Conservation (phyloP, 2,329 filamentous ascomycete genomes). For the Aspergillus hortae region DNA sequence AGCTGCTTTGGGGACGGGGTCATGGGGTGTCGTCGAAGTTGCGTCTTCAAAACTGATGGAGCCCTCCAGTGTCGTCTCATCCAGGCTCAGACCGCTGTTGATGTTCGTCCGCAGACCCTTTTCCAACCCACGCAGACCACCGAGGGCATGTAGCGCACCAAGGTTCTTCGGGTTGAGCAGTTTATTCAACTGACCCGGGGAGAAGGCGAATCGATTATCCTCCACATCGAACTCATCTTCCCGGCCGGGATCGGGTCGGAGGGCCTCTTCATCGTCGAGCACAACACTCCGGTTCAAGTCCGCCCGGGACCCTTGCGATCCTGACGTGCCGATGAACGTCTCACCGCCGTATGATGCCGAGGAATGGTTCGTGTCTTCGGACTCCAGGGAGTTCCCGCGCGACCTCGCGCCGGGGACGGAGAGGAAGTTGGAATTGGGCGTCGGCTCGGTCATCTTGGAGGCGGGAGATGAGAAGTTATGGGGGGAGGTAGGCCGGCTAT, state of each 20-base stretch:
- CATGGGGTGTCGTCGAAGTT: slow-evolving; percentile 21
- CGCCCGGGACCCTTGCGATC: slow-evolving; percentile 40
- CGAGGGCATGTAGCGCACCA: slow-evolving; percentile 69
- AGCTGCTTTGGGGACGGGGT: slow-evolving; percentile 26
- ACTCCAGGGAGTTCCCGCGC: slow-evolving; percentile 63
- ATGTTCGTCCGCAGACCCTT: slow-evolving; percentile 68
- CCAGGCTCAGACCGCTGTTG: slow-evolving; percentile 63
- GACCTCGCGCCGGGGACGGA: slow-evolving; percentile 62
- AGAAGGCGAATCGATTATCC: slow-evolving; percentile 69
- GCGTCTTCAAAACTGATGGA: slow-evolving; percentile 66
- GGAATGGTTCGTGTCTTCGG: slow-evolving; percentile 54
- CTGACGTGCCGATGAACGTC: slow-evolving; percentile 48
- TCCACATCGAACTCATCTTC: slow-evolving; percentile 66
- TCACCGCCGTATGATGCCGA: slow-evolving; percentile 52
- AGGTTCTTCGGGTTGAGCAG: slow-evolving; percentile 76
- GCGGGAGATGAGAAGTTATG: slow-evolving; percentile 66
- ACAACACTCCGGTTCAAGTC: slow-evolving; percentile 47
- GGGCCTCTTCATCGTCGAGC: slow-evolving; percentile 59
- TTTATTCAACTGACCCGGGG: slow-evolving; percentile 70
- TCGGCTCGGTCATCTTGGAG: slow-evolving; percentile 48
- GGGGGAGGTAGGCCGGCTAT: slow-evolving; percentile 62
- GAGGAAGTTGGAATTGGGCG: slow-evolving; percentile 54
- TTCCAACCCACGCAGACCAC: slow-evolving; percentile 68
- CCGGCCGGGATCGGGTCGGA: slow-evolving; percentile 67
- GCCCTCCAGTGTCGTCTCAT: slow-evolving; percentile 65